A percentile compares a stretch with the other conserved stretches of the same genome.
Conservation (phyloP, 177 flowering plant genomes). For the Telopea speciosissima region DNA sequence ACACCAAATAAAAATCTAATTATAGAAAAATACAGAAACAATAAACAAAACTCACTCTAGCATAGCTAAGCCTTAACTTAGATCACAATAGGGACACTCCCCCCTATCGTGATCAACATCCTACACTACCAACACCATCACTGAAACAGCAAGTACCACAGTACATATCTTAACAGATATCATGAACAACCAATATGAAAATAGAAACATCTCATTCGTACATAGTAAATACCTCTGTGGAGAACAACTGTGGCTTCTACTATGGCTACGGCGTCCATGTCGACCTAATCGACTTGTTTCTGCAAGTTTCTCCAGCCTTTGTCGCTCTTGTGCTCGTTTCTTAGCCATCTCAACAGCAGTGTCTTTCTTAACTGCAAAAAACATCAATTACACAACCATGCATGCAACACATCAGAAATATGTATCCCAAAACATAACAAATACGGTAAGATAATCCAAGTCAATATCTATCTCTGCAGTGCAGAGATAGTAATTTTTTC, state of each 20-base stretch:
- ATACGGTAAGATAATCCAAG: too few species aligned
- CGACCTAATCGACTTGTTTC: conserved; percentile 74
- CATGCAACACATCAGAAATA: not conserved
- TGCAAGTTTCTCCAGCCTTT: conserved; percentile 89
- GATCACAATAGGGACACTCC: too few species aligned
- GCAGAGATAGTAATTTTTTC: not conserved
- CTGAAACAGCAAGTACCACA: too few species aligned
- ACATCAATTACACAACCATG: not conserved
- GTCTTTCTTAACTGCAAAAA: conserved; percentile 79
- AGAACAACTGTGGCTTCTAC: conserved; percentile 85
- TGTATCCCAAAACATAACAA: too few species aligned
- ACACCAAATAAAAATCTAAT: too few species aligned
- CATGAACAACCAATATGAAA: too few species aligned
- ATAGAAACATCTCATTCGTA: not conserved
- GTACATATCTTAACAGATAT: too few species aligned
- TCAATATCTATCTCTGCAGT: not conserved
- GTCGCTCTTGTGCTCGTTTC: conserved; percentile 89
- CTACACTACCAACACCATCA: too few species aligned
- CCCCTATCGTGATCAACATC: too few species aligned
- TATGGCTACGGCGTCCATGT: conserved; percentile 59
- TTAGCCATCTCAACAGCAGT: conserved; percentile 87
- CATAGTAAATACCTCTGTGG: conserved; percentile 37
- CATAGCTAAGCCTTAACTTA: too few species aligned
- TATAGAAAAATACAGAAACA: too few species aligned
- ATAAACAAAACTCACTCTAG: too few species aligned